Percentiles rank a stretch among this genome's conserved stretches.
phyloP scores from a whole-genome alignment of 768 basidiomycete species.

The Clathrus columnatus region DNA sequence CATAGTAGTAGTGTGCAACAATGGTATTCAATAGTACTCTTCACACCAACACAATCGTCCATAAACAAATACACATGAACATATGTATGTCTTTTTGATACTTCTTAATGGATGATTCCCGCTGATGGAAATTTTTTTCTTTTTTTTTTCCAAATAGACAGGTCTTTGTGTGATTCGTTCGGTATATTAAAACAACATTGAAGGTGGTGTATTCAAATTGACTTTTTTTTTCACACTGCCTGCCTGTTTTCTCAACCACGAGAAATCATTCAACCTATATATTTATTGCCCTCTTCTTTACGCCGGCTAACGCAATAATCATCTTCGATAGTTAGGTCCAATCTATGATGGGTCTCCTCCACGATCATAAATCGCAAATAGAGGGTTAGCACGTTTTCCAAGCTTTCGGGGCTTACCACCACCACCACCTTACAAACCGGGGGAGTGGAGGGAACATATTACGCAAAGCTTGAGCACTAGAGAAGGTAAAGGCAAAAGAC shows the following conservation, averaged over 20 bases:
- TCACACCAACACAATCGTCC: neutral
- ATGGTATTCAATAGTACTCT: neutral
- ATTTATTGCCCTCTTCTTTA: neutral
- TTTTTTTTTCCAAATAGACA: neutral
- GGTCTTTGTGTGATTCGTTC: neutral
- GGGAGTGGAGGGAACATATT: too few relatives aligned
- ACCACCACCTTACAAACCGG: too few relatives aligned
- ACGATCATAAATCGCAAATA: too few relatives aligned
- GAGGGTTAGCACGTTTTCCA: too few relatives aligned
- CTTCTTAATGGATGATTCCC: neutral
- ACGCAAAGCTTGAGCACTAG: too few relatives aligned
- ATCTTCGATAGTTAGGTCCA: neutral
- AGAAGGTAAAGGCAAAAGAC: too few relatives aligned
- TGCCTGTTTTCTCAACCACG: neutral
- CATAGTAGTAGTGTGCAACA: neutral
- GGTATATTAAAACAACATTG: neutral
- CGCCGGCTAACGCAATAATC: neutral
- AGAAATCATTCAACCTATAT: neutral
- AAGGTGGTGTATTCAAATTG: neutral
- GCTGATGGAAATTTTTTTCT: neutral
- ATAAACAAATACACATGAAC: neutral
- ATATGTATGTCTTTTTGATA: neutral
- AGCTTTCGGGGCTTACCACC: too few relatives aligned
- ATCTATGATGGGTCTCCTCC: neutral
- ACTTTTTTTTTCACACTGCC: neutral